Base-by-base conservation (phyloP, 306 rosid genomes). In the Sesbania bispinosa region DNA sequence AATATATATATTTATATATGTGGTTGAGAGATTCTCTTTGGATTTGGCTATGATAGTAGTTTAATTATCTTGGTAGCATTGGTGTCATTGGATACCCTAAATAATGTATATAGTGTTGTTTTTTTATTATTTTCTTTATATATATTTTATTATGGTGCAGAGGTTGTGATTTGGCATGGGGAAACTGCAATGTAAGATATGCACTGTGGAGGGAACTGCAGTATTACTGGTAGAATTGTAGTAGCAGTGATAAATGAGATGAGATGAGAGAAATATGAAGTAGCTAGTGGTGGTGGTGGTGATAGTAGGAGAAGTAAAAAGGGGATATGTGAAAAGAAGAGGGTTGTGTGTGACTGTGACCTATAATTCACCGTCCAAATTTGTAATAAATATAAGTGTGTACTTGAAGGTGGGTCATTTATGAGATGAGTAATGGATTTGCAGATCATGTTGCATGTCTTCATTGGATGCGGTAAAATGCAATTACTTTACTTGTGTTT, bases 361-460 rank as follows among this genome's bases (percentile, higher is more conserved):
- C 74, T 24, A 63, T 50, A 42, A 63, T 66, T 52, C 77, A 76
- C 58, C n/a, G 57, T 80, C 20, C 58, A 36, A 74, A 57, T 47
- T 70, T 81, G 85, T 57, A 76, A 81, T 80, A 80, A 80, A 80
- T 71, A 71, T 70, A 71, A 36, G 26, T 38, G 50, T 76, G 84
- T 76, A 81, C 79, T 71, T 76, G 71, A 76, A 47, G 79, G 71
- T 65, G 75, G 53, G 19, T 72, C 82, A 72, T 64, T 73, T 67
- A 79, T 67, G 69, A 68, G 47, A 45, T n/a, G 54, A 67, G 67
- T 80, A 23, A 76, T 76, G 72, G 43, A 74, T 79, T 73, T 73
- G 79, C 83, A 75, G 84, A 75, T 81, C 81, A 71, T 64, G 78
- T 81, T 81, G 38, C 67, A 53, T 75, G 77, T 80, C 58, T 69